Conservation (phyloP, 2,329 filamentous ascomycete species). For the Colletotrichum lindemuthianum region DNA sequence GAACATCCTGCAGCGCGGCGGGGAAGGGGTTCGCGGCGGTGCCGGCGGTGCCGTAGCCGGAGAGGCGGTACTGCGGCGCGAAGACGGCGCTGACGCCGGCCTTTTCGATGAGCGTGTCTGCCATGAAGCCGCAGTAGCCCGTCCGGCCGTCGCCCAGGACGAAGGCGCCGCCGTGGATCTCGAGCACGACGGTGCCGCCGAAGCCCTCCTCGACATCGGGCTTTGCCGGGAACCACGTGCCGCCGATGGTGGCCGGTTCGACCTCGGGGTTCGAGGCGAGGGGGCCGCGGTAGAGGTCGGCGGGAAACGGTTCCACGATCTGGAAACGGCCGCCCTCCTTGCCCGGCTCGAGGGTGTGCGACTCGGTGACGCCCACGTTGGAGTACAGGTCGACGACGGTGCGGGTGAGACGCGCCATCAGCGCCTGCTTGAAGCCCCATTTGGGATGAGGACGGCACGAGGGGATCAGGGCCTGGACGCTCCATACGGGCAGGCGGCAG, state of each 20-base stretch:
- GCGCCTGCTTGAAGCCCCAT: conserved; percentile 24
- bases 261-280: conserved; percentile 30
- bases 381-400: conserved; percentile 18
- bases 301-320: conserved; percentile 30
- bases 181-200: conserved; percentile 39
- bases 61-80: conserved; percentile 46
- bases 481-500: conserved; percentile 11
- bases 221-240: conserved; percentile 40
- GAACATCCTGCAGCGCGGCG: conserved; percentile 44
- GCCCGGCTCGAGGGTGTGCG: conserved; percentile 39
- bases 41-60: conserved; percentile 30
- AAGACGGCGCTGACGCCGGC: conserved; percentile 41
- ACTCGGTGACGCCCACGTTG: conserved; percentile 25
- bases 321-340: conserved; percentile 40
- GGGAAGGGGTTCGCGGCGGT: conserved; percentile 39
- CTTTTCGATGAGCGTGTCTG: conserved; percentile 39
- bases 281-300: conserved; percentile 36
- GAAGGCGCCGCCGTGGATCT: conserved; percentile 47
- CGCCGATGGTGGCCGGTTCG: conserved; percentile 36
- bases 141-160: conserved; percentile 46
- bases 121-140: conserved; percentile 41
- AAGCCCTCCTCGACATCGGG: conserved; percentile 28
- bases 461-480: conserved; percentile 11
- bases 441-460: conserved; percentile 22
- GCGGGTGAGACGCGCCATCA: conserved; percentile 23